phyloP scores from a whole-genome alignment of 2,329 filamentous ascomycete genomes.

The Sporothrix luriei region DNA sequence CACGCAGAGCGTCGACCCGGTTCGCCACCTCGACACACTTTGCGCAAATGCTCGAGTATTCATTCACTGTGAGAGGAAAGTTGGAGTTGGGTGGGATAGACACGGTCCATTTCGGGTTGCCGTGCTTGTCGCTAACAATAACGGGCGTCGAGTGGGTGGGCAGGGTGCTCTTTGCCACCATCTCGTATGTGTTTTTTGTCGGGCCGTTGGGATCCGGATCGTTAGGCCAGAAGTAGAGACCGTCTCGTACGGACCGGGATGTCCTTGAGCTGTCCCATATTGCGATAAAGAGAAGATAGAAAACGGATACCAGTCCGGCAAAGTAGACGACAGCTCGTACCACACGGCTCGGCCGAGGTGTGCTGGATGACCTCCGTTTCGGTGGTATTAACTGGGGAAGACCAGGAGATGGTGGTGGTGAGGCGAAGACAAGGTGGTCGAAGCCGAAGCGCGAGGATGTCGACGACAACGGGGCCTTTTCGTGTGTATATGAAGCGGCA shows the following conservation, averaged over 20 bases:
- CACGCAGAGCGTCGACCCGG: constrained; percentile 56
- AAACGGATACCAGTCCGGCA: constrained; percentile 51
- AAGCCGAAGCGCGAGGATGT: constrained; percentile 66
- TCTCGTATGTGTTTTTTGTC: constrained; percentile 59
- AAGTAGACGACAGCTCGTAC: constrained; percentile 60
- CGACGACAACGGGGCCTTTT: constrained; percentile 59
- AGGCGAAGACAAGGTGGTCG: constrained; percentile 67
- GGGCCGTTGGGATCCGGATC: constrained; percentile 35
- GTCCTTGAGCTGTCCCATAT: constrained; percentile 37
- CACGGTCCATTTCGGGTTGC: constrained; percentile 75
- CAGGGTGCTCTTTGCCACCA: constrained; percentile 66
- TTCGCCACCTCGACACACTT: constrained; percentile 67
- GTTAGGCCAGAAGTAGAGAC: constrained; percentile 46
- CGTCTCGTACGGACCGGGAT: not conserved
- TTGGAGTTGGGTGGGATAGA: constrained; percentile 68
- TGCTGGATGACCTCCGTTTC: constrained; percentile 58
- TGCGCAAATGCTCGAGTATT: constrained; percentile 70
- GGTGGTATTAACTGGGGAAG: constrained; percentile 65
- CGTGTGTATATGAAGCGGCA: constrained; percentile 59
- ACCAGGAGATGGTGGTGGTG: constrained; percentile 69
- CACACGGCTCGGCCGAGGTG: constrained; percentile 61
- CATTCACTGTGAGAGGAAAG: constrained; percentile 67
- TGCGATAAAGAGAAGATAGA: constrained; percentile 52
- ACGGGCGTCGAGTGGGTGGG: constrained; percentile 74
- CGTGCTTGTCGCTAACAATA: constrained; percentile 65